A percentile compares a stretch with the other conserved stretches of the same genome.
Conservation (phyloP, 768 basidiomycete genomes). For the Imleria badia region DNA sequence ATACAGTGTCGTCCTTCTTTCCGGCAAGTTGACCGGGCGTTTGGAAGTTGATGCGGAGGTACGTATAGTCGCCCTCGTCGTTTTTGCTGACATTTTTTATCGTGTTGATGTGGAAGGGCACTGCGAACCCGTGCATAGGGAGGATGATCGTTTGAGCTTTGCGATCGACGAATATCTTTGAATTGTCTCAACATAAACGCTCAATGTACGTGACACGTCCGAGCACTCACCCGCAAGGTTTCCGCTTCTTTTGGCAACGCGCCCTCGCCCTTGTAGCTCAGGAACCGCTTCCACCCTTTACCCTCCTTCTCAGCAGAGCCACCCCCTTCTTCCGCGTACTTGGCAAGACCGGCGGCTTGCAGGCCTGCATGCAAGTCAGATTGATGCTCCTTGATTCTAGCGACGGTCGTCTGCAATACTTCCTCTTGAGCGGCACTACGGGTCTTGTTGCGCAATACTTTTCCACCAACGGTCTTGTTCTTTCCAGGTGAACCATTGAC, state of each 20-base stretch:
- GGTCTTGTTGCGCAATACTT: conserved; percentile 88
- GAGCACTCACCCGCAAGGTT: conserved; percentile 62
- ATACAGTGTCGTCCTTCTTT: conserved; percentile 96
- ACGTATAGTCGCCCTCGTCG: conserved; percentile 94
- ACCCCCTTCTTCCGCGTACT: conserved; percentile 79
- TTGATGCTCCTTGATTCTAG: conserved; percentile 88
- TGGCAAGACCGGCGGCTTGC: conserved; percentile 78
- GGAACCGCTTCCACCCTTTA: conserved; percentile 93
- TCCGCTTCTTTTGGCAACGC: conserved; percentile 86
- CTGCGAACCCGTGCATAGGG: conserved; percentile 93
- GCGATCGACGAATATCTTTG: conserved; percentile 86
- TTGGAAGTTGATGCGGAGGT: conserved; percentile 96
- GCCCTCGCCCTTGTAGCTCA: conserved; percentile 94
- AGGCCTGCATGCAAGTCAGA: conserved; percentile 71
- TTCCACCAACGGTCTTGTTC: conserved; percentile 74
- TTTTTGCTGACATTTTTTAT: conserved; percentile 98
- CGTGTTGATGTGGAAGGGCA: conserved; percentile 97
- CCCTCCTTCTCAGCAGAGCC: conserved; percentile 78
- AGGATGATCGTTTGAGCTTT: conserved; percentile 87
- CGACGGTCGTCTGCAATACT: conserved; percentile 70
- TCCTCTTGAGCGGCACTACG: conserved; percentile 87
- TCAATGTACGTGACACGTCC: background rate
- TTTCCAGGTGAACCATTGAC: conserved; percentile 69
- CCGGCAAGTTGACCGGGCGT: conserved; percentile 96
- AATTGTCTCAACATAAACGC: conserved; percentile 8